Conservation (phyloP, 139 green algal species). For the Limnomonas spitsbergensis region DNA sequence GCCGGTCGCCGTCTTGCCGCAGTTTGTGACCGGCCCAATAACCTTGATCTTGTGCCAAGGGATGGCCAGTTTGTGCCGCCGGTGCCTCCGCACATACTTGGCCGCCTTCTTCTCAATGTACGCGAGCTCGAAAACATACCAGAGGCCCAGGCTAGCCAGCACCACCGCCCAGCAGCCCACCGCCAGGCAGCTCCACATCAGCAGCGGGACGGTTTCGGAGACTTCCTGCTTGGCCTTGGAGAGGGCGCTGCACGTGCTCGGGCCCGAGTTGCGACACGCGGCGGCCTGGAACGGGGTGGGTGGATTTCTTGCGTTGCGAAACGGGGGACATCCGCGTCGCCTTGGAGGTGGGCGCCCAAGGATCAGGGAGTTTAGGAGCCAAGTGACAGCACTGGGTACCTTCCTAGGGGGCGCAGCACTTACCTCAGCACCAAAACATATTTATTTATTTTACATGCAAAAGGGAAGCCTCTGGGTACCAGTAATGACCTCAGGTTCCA, state of each 20-base stretch:
- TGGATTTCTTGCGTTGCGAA: too few species aligned
- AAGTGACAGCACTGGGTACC: too few species aligned
- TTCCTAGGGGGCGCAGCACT: not conserved
- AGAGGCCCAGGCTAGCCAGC: not conserved
- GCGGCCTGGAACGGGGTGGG: not conserved
- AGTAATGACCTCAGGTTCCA: too few species aligned
- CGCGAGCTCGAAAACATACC: constrained; percentile 45
- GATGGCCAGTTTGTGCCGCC: constrained; percentile 46
- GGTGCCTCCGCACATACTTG: constrained; percentile 55
- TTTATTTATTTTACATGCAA: too few species aligned
- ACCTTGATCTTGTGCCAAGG: constrained; percentile 63
- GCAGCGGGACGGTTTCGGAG: not conserved
- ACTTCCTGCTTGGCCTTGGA: not conserved
- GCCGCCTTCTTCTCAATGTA: constrained; percentile 53
- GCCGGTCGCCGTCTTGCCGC: too few species aligned
- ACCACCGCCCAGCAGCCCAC: not conserved
- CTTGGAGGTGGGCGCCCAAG: too few species aligned
- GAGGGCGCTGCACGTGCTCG: not conserved
- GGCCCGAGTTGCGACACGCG: not conserved
- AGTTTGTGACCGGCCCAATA: constrained; percentile 30
- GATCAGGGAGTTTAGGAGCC: too few species aligned
- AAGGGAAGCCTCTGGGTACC: too few species aligned
- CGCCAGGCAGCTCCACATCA: not conserved
- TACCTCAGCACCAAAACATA: not conserved
- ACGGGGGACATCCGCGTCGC: too few species aligned